Percentiles rank a stretch among this genome's conserved stretches.
These are phyloP conservation scores for Amylocystis lapponica DNA, from an alignment of 768 basidiomycete species.

Conservation along the genomic window DNA sequence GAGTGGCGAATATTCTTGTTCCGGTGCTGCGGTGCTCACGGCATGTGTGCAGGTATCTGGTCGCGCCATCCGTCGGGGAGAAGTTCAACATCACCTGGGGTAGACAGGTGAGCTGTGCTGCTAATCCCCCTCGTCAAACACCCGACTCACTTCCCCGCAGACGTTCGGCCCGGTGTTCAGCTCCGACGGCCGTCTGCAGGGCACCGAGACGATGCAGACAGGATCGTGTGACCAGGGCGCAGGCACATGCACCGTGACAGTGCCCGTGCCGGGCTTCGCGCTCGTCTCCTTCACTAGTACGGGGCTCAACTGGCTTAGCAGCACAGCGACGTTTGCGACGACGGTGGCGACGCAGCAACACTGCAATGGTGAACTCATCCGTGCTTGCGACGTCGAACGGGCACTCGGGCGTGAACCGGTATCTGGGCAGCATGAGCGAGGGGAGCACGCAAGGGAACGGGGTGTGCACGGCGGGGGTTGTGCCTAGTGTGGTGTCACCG, in stretches of 20 bases:
- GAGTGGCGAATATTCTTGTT: too few relatives aligned
- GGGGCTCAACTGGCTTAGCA: slow-evolving; percentile 30
- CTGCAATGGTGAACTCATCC: slow-evolving; percentile 47
- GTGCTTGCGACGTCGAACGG: slow-evolving; percentile 63
- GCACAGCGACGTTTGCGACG: slow-evolving; percentile 50
- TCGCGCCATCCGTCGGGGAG: slow-evolving; percentile 33
- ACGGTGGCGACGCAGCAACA: slow-evolving; percentile 52
- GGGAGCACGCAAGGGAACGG: too few relatives aligned
- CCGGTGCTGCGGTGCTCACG: not conserved
- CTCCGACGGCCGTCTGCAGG: slow-evolving; percentile 35
- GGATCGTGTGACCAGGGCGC: slow-evolving; percentile 33
- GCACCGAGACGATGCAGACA: slow-evolving; percentile 25
- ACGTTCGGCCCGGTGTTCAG: slow-evolving; percentile 28
- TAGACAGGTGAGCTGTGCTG: slow-evolving; percentile 28
- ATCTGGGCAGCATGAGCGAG: slow-evolving; percentile 16
- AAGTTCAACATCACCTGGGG: slow-evolving; percentile 46
- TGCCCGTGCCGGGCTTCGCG: slow-evolving; percentile 69
- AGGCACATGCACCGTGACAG: slow-evolving; percentile 51
- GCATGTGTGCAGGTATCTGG: slow-evolving; percentile 22
- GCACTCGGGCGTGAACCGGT: slow-evolving; percentile 26
- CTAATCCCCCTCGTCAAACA: not conserved
- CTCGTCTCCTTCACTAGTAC: slow-evolving; percentile 60
- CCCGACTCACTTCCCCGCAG: slow-evolving; percentile 6
- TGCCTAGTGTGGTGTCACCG: slow-evolving; percentile 13
- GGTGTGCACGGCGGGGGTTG: slow-evolving; percentile 10